Conservation (phyloP, 495 filamentous ascomycete genomes). For the Daldinia childiae region DNA sequence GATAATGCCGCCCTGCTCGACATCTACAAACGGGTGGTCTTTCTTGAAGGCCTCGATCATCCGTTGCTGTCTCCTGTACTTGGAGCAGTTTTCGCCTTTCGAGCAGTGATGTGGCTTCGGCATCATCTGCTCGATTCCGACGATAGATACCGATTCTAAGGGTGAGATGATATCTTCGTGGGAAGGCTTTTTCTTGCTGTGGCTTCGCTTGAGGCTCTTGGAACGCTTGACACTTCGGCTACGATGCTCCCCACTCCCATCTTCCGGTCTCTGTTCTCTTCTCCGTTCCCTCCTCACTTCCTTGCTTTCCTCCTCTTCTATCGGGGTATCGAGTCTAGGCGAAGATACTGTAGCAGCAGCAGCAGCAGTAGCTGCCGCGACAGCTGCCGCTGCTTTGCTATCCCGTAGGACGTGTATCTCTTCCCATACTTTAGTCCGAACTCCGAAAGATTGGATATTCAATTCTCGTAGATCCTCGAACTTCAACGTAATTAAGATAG, state of each 20-base stretch:
- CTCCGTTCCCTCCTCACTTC: constrained; percentile 53
- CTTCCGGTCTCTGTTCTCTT: constrained; percentile 45
- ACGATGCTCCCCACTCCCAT: constrained; percentile 47
- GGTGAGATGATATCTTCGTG: constrained; percentile 74
- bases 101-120: constrained; percentile 86
- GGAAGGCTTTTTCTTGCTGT: constrained; percentile 55
- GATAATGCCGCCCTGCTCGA: constrained; percentile 68
- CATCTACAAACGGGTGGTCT: constrained; percentile 70
- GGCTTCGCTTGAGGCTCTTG: constrained; percentile 49
- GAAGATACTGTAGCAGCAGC: constrained; percentile 45
- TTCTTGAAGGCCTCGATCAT: constrained; percentile 72
- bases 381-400: constrained; percentile 50
- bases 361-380: too few species aligned
- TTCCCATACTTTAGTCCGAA: constrained; percentile 84
- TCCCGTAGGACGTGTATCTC: constrained; percentile 78
- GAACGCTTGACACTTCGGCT: constrained; percentile 54
- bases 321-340: constrained; percentile 64
- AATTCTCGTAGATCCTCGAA: constrained; percentile 94
- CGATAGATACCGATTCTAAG: constrained; percentile 86
- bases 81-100: constrained; percentile 89
- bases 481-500: constrained; percentile 84
- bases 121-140: constrained; percentile 87
- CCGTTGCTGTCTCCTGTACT: constrained; percentile 77
- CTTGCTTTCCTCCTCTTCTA: constrained; percentile 62
- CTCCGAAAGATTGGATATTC: constrained; percentile 91